Evolutionary conservation across 257 asterid species (phyloP).

Genomic region (Fraxinus quadrangulata): DNA sequence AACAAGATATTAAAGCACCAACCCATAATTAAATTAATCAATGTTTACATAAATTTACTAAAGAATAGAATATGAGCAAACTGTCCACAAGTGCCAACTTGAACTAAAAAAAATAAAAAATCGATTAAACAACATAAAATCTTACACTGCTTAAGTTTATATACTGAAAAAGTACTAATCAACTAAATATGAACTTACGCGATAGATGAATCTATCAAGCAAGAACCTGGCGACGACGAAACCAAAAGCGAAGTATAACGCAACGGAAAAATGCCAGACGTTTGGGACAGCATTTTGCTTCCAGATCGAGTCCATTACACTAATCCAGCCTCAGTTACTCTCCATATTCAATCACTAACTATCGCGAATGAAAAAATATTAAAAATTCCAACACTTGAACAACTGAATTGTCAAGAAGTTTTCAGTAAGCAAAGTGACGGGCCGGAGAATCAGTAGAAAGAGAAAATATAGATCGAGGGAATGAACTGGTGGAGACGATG

Average conservation of each 20-base stretch:
- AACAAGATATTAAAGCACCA: neutral
- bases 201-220: conserved; percentile 73
- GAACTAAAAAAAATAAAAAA: neutral
- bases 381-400: neutral
- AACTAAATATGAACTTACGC: conserved; percentile 48
- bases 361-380: neutral
- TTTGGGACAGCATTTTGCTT: conserved; percentile 50
- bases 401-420: neutral
- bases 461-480: neutral
- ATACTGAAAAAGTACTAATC: neutral
- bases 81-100: neutral
- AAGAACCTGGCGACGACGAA: conserved; percentile 68
- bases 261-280: conserved; percentile 52
- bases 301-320: conserved; percentile 62
- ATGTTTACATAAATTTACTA: neutral
- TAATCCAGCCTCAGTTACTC: conserved; percentile 32
- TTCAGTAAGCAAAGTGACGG: neutral
- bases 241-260: conserved; percentile 52
- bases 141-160: neutral
- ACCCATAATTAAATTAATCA: neutral
- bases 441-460: conserved; percentile 8
- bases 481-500: conserved; percentile 1
- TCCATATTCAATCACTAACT: conserved; percentile 14
- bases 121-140: neutral
- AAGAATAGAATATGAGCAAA: neutral